phyloP scores from a whole-genome alignment of 176 grass and related monocot genomes.

The Oryza longistaminata region DNA sequence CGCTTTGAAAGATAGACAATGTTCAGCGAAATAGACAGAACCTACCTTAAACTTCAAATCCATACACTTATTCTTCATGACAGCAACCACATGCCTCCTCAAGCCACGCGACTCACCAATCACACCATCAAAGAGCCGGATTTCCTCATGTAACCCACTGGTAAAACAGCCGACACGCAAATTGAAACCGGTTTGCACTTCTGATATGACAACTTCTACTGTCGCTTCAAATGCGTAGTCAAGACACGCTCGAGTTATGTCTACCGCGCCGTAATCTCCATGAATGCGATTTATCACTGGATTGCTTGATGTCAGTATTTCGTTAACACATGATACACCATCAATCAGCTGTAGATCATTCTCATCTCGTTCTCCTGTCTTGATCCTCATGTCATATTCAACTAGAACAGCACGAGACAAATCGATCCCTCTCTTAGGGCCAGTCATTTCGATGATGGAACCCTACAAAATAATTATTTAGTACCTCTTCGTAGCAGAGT shows the following conservation, averaged over 20 bases:
- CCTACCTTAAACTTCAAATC: background rate
- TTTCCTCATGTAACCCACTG: background rate
- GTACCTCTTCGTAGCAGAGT: background rate
- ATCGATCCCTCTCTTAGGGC: constrained; percentile 30
- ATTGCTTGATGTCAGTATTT: background rate
- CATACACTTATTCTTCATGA: background rate
- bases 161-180: background rate
- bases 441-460: constrained; percentile 22
- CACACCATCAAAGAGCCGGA: background rate
- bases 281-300: background rate
- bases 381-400: constrained; percentile 29
- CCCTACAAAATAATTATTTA: constrained; percentile 27
- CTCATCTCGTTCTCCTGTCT: background rate
- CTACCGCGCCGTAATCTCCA: background rate
- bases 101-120: background rate
- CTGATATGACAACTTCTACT: constrained; percentile 3
- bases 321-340: background rate
- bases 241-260: background rate
- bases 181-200: background rate
- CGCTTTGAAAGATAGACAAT: background rate
- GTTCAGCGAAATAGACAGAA: background rate
- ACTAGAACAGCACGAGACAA: background rate
- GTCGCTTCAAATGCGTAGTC: background rate
- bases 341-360: constrained; percentile 32
- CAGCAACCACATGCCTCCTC: background rate